A percentile compares a stretch with the other conserved stretches of the same genome.
These are phyloP conservation scores for Magnolia kwangsiensis DNA, from an alignment of 164 flowering plant species.

Conservation along the genomic window DNA sequence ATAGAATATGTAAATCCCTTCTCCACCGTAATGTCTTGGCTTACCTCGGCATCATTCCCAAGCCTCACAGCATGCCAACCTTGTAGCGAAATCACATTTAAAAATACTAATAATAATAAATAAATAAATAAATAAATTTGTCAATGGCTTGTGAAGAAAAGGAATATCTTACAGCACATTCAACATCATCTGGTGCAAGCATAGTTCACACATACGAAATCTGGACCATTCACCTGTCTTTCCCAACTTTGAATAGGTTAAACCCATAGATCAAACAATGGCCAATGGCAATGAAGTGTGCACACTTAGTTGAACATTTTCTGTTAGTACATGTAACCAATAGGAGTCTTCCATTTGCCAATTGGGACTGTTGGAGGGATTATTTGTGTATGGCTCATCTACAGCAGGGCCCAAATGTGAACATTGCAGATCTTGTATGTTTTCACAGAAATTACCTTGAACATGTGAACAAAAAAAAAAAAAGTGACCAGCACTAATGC, in stretches of 20 bases:
- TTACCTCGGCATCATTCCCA: conserved; percentile 85
- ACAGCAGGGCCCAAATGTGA: not conserved
- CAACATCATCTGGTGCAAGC: not conserved
- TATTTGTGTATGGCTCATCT: not conserved
- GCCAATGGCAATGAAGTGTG: too few relatives aligned
- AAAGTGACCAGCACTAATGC: too few relatives aligned
- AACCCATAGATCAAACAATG: too few relatives aligned
- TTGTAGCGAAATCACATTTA: conserved; percentile 8
- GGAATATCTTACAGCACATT: not conserved
- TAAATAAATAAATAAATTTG: not conserved
- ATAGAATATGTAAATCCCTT: conserved; percentile 70
- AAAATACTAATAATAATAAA: too few relatives aligned
- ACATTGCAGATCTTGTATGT: not conserved
- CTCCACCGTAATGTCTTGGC: conserved; percentile 71
- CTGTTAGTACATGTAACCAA: too few relatives aligned
- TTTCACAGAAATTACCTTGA: not conserved
- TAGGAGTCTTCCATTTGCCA: too few relatives aligned
- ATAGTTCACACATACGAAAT: not conserved
- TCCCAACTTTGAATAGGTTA: too few relatives aligned
- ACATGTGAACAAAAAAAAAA: too few relatives aligned
- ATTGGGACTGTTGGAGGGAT: not conserved
- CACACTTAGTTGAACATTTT: too few relatives aligned
- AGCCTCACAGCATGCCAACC: conserved; percentile 77
- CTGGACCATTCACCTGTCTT: too few relatives aligned
- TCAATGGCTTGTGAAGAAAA: not conserved